A percentile compares a stretch with the other conserved stretches of the same genome.
phyloP scores from a whole-genome alignment of 2,329 filamentous ascomycete genomes.

The Elsinoe arachidis region DNA sequence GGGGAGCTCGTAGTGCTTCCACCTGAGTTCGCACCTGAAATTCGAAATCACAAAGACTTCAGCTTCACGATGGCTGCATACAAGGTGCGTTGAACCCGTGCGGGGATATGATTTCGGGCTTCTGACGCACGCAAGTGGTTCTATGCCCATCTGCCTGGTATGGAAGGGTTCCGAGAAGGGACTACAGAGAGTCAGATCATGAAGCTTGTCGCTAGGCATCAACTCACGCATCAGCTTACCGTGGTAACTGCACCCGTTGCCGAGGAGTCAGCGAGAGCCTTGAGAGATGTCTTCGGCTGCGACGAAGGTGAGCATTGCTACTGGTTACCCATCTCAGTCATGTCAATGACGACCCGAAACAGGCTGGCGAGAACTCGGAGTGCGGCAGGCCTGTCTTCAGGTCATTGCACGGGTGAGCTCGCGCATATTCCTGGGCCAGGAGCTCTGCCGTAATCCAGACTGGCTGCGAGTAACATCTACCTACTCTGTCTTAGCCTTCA shows the following conservation, averaged over 20 bases:
- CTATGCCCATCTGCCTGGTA: background rate
- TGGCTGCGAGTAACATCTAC: constrained; percentile 31
- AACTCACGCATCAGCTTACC: background rate
- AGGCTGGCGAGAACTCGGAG: background rate
- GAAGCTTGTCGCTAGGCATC: background rate
- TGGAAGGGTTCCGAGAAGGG: background rate
- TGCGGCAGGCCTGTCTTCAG: constrained; percentile 15
- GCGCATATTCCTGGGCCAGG: constrained; percentile 32
- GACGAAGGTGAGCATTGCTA: background rate
- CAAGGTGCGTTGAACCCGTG: background rate
- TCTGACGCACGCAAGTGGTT: background rate
- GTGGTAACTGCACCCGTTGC: background rate
- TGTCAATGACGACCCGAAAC: background rate
- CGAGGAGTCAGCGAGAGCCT: background rate
- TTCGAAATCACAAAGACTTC: background rate
- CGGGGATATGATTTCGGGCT: background rate
- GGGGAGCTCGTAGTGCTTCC: background rate
- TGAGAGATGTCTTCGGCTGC: background rate
- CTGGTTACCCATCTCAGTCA: background rate
- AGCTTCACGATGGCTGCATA: background rate
- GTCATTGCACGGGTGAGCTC: constrained; percentile 33
- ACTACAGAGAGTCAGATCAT: background rate
- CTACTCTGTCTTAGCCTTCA: constrained; percentile 27
- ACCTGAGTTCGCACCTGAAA: background rate
- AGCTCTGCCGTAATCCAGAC: constrained; percentile 29